Conservation (phyloP, 306 rosid species). For the Castanea sativa region DNA sequence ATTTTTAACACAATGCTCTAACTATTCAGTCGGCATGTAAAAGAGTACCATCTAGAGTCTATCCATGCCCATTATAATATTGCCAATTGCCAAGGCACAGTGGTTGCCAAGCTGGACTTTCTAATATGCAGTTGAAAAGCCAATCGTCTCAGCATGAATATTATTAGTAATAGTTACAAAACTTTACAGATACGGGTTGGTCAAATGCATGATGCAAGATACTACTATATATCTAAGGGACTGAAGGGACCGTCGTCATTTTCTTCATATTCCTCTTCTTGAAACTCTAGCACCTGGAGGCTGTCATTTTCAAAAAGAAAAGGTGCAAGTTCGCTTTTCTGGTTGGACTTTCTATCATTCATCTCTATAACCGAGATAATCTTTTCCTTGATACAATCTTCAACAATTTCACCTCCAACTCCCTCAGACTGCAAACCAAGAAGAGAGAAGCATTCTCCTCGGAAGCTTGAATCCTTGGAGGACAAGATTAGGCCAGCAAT, state of each 20-base stretch:
- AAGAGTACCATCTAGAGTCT: background rate
- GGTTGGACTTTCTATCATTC: conserved; percentile 58
- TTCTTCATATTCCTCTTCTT: conserved; percentile 39
- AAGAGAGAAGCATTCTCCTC: conserved; percentile 72
- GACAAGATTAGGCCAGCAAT: conserved; percentile 77
- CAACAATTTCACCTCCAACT: conserved; percentile 50
- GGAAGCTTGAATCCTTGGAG: conserved; percentile 66
- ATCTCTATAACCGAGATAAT: conserved; percentile 62
- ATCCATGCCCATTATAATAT: background rate
- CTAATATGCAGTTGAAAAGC: background rate
- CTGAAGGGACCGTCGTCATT: conserved; percentile 25
- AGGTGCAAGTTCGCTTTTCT: conserved; percentile 47
- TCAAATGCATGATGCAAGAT: conserved; percentile 5
- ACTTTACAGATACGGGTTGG: background rate
- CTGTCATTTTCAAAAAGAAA: conserved; percentile 55
- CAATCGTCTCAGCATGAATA: background rate
- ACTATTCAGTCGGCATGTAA: background rate
- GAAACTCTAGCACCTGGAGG: conserved; percentile 32
- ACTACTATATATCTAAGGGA: conserved; percentile 40
- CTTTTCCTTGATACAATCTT: conserved; percentile 55
- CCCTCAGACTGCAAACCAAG: conserved; percentile 68
- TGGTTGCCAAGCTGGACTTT: background rate
- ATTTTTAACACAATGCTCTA: background rate
- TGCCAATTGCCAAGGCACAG: background rate
- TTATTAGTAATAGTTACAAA: background rate